Base-by-base conservation (phyloP, 257 asterid species). In the Solanum piurae region DNA sequence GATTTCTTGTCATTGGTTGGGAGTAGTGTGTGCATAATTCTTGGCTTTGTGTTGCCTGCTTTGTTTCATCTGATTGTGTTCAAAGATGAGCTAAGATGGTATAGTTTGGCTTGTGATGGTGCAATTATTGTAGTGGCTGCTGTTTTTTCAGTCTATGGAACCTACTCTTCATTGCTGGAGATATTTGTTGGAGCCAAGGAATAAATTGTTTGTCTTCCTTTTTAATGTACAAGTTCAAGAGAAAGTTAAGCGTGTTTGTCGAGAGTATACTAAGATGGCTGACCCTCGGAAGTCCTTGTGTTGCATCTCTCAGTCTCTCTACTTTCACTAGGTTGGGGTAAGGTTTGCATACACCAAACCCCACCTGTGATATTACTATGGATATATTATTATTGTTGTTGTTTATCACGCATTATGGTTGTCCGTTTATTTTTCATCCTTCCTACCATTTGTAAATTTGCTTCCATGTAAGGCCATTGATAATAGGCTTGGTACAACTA, bases 1-100 rank as follows among this genome's bases (percentile, higher is more conserved):
- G 86, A 82, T 82, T 82, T 82, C 86, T 82, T 82, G 86, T 82
- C 86, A 49, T 33, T 82, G 64, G 86, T 82, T 49, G 86, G 86
- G 86, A 82, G 86, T 16, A 82, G 86, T 49, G 86, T 82, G 86
- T 82, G 86, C 31, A 82, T 82, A 29, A 49, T 82, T 52, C 86
- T 82, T 82, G 86, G 86, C 42, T 82, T 82, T 82, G 86, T 82
- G 68, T 82, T 82, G 44, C 86, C 86, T 82, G 71, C 86, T 5
- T 82, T 82, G 44, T 82, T 82, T 82, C 86, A 82, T 49, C 40
- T 82, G 44, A 82, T 82, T 31, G 86, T 82, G 21, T 82, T 82
- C 40, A 82, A 82, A 82, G 44, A 49, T 82, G 86, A 82, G 86
- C 40, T 82, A 82, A 49, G 69, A 82, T 82, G 86, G 86, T 27